phyloP scores from a whole-genome alignment of 495 filamentous ascomycete species.

The Penicillium tannophilum region DNA sequence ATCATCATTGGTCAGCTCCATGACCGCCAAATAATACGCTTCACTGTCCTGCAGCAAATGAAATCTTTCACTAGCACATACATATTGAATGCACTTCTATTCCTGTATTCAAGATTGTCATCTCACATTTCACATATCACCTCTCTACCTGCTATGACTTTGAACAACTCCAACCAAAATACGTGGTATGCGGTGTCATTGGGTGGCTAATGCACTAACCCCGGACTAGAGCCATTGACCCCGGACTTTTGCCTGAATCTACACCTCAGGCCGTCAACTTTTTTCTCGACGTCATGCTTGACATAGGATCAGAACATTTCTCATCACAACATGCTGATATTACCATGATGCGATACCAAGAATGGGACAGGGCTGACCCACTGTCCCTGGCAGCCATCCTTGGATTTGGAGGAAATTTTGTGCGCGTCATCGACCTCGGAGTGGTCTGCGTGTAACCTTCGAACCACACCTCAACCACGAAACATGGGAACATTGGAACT shows the following conservation, averaged over 20 bases:
- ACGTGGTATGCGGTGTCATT: no score
- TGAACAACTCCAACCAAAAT: no score
- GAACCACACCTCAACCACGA: constrained; percentile 1
- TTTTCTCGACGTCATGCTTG: not conserved
- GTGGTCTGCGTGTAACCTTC: constrained; percentile 18
- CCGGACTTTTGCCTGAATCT: not conserved
- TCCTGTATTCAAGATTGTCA: not conserved
- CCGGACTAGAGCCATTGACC: not conserved
- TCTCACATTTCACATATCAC: no score
- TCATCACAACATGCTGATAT: not conserved
- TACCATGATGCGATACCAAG: not conserved
- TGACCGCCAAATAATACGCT: constrained; percentile 3
- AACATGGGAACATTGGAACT: not conserved
- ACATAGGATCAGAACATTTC: not conserved
- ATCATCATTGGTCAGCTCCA: constrained; percentile 1
- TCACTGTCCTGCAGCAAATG: no score
- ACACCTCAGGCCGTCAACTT: not conserved
- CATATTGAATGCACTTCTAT: no score
- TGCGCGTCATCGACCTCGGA: constrained; percentile 32
- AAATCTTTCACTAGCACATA: not conserved
- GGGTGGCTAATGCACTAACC: no score
- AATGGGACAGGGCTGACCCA: no score
- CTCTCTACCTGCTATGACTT: no score
- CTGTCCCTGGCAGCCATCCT: not conserved
- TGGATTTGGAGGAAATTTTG: constrained; percentile 5